A percentile compares a stretch with the other conserved stretches of the same genome.
phyloP scores from a whole-genome alignment of 2,329 filamentous ascomycete genomes.

The Cytospora piceicola region DNA sequence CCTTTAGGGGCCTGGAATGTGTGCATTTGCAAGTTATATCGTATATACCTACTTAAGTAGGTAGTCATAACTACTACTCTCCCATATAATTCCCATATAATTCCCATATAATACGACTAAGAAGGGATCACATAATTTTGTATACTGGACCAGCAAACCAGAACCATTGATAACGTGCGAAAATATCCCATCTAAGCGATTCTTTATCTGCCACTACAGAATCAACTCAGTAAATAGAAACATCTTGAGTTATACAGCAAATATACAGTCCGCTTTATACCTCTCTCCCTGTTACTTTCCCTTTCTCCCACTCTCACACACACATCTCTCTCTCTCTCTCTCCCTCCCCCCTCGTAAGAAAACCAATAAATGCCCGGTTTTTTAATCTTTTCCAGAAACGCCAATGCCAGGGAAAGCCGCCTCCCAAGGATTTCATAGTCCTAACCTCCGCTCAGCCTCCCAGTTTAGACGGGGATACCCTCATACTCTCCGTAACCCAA shows the following conservation, averaged over 20 bases:
- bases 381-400: not conserved
- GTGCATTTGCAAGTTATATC: no score
- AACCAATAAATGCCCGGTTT: not conserved
- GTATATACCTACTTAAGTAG: no score
- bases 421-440: not conserved
- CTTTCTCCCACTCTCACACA: not conserved
- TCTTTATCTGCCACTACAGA: constrained; percentile 9
- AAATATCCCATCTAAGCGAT: not conserved
- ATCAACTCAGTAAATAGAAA: not conserved
- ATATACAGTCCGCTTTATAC: constrained; percentile 19
- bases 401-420: constrained; percentile 5
- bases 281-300: not conserved
- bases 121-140: no score
- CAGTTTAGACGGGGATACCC: constrained; percentile 69
- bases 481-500: constrained; percentile 87
- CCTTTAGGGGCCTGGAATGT: no score
- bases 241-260: constrained; percentile 21
- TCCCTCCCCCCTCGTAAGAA: not conserved
- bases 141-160: not conserved
- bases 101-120: no score
- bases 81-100: no score
- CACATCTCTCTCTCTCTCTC: not conserved
- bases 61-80: no score
- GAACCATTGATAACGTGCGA: not conserved
- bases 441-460: not conserved